Evolutionary conservation across 148 eudicot species (phyloP).

Genomic region (Pouteria glomerata): DNA sequence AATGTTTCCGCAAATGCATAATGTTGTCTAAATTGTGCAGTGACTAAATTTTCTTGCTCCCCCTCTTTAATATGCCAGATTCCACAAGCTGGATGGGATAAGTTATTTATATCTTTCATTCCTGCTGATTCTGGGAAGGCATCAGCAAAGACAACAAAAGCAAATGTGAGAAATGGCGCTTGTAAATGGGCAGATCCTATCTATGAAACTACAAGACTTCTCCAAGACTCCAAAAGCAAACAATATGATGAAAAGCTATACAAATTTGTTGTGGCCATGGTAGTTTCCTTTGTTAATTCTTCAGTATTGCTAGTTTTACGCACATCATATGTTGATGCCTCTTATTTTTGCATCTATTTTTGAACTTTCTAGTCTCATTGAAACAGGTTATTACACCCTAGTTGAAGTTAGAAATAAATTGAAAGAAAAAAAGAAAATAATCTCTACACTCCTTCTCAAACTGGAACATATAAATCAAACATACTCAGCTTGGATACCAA

Average conservation of each 20-base stretch:
- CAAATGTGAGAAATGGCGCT: slow-evolving; percentile 88
- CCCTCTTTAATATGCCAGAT: slow-evolving; percentile 40
- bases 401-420: too few species aligned
- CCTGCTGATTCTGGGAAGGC: slow-evolving; percentile 87
- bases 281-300: slow-evolving; percentile 20
- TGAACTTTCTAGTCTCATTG: neutral
- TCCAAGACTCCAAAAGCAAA: slow-evolving; percentile 73
- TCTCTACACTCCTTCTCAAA: too few species aligned
- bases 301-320: neutral
- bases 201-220: slow-evolving; percentile 96
- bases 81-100: slow-evolving; percentile 92
- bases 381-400: neutral
- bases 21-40: neutral
- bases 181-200: slow-evolving; percentile 99
- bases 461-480: too few species aligned
- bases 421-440: too few species aligned
- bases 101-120: slow-evolving; percentile 75
- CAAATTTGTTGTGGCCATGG: slow-evolving; percentile 93
- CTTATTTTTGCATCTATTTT: neutral
- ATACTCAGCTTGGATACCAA: too few species aligned
- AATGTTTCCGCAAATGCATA: neutral
- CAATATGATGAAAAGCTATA: slow-evolving; percentile 87
- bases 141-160: slow-evolving; percentile 87
- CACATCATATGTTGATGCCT: neutral
- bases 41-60: neutral